Conservation (phyloP, 768 basidiomycete species). For the Amanita polypyramis region DNA sequence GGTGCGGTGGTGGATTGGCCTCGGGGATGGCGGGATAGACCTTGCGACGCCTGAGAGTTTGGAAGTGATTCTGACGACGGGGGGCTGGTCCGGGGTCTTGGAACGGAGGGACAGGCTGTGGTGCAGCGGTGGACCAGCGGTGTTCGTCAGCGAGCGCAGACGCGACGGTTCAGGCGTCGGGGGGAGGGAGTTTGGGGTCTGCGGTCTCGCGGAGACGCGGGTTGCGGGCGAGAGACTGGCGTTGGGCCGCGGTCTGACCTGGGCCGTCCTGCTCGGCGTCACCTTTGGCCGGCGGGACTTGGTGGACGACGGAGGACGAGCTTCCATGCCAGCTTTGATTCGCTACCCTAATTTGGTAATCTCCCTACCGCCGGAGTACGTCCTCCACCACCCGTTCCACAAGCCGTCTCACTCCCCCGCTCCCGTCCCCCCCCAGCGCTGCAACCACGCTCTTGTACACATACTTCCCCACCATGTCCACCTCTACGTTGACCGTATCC, state of each 20-base stretch:
- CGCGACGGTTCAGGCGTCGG: conserved; percentile 22
- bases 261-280: conserved; percentile 1
- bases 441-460: conserved; percentile 76
- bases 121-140: conserved; percentile 22
- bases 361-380: conserved; percentile 25
- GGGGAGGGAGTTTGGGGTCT: conserved; percentile 22
- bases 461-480: conserved; percentile 90
- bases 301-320: not conserved
- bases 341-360: conserved; percentile 8
- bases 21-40: conserved; percentile 15
- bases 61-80: conserved; percentile 41
- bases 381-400: conserved; percentile 53
- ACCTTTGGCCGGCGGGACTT: too few species aligned
- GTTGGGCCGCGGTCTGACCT: conserved; percentile 20
- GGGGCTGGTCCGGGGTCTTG: conserved; percentile 16
- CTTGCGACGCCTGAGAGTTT: conserved; percentile 46
- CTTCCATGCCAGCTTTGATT: not conserved
- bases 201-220: conserved; percentile 15
- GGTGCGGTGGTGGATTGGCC: conserved; percentile 22
- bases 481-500: conserved; percentile 87
- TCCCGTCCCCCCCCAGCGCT: conserved; percentile 46
- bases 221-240: conserved; percentile 24
- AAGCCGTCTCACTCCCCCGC: conserved; percentile 32
- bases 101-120: conserved; percentile 18
- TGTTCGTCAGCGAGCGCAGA: conserved; percentile 16